Conservation (phyloP, 2,329 filamentous ascomycete species). For the Aspergillus pseudoviridinutans region DNA sequence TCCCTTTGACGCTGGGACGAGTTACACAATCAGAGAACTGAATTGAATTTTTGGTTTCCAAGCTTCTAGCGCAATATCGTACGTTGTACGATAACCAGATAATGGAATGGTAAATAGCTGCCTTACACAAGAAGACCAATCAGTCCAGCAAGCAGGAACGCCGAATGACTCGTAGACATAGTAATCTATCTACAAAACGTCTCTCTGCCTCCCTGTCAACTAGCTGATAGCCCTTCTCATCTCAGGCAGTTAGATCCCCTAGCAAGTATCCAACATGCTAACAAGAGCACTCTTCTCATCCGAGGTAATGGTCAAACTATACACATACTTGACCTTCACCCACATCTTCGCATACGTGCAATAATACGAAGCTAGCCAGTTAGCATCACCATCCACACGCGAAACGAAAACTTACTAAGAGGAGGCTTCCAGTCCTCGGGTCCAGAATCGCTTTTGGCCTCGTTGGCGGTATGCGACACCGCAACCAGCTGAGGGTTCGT, state of each 20-base stretch:
- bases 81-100: no score
- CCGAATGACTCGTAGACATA: no score
- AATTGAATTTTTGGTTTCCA: no score
- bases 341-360: constrained; percentile 76
- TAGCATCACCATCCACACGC: constrained; percentile 1
- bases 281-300: constrained; percentile 67
- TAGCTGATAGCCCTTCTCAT: no score
- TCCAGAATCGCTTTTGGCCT: constrained; percentile 66
- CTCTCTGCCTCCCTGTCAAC: no score
- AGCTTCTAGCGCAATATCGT: no score
- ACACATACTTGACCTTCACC: constrained; percentile 74
- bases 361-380: constrained; percentile 55
- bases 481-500: constrained; percentile 71
- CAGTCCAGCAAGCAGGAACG: no score
- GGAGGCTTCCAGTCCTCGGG: constrained; percentile 76
- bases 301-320: constrained; percentile 62
- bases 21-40: no score
- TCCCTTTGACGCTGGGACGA: no score
- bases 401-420: constrained; percentile 41
- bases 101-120: no score
- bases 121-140: no score
- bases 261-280: constrained; percentile 64
- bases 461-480: constrained; percentile 74
- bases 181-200: no score
- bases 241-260: neutral